A percentile compares a stretch with the other conserved stretches of the same genome.
Evolutionary conservation across 805 yeast genomes (phyloP).

Genomic region (Suhomyces faveliae): DNA sequence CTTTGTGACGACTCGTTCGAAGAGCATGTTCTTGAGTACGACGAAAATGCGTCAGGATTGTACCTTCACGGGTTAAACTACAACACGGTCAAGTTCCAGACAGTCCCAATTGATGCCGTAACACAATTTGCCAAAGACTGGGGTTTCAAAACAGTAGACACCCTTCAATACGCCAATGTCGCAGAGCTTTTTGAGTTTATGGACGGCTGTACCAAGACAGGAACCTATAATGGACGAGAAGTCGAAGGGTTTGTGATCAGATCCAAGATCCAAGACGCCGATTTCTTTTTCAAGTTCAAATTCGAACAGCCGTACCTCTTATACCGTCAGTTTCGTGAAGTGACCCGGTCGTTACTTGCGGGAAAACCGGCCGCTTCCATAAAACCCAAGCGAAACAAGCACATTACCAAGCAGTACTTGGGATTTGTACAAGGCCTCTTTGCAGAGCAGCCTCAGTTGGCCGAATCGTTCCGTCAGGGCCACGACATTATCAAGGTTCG

Average conservation of each 20-base stretch:
- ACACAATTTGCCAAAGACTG: constrained; percentile 56
- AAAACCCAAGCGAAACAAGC: constrained; percentile 42
- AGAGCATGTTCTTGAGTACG: constrained; percentile 85
- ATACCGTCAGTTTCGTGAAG: constrained; percentile 89
- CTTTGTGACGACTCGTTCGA: constrained; percentile 90
- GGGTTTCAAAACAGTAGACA: constrained; percentile 69
- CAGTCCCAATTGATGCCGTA: constrained; percentile 64
- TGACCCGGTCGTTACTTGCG: constrained; percentile 54
- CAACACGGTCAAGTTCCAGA: constrained; percentile 61
- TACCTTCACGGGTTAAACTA: constrained; percentile 86
- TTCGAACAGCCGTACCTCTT: constrained; percentile 93
- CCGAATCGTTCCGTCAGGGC: constrained; percentile 48
- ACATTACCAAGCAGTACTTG: constrained; percentile 64
- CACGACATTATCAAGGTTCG: constrained; percentile 76
- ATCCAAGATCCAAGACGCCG: constrained; percentile 27
- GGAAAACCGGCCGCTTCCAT: constrained; percentile 13
- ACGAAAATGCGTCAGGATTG: constrained; percentile 66
- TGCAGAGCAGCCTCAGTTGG: constrained; percentile 44
- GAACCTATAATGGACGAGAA: constrained; percentile 68
- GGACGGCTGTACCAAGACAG: constrained; percentile 57
- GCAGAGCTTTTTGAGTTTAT: constrained; percentile 49
- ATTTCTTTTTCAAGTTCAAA: constrained; percentile 84
- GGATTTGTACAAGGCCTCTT: constrained; percentile 62
- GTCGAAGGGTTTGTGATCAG: constrained; percentile 94
- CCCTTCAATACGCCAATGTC: constrained; percentile 37